Evolutionary conservation across 371 early-diverging fungal genomes (phyloP).

Genomic region (Mortierella sp.): DNA sequence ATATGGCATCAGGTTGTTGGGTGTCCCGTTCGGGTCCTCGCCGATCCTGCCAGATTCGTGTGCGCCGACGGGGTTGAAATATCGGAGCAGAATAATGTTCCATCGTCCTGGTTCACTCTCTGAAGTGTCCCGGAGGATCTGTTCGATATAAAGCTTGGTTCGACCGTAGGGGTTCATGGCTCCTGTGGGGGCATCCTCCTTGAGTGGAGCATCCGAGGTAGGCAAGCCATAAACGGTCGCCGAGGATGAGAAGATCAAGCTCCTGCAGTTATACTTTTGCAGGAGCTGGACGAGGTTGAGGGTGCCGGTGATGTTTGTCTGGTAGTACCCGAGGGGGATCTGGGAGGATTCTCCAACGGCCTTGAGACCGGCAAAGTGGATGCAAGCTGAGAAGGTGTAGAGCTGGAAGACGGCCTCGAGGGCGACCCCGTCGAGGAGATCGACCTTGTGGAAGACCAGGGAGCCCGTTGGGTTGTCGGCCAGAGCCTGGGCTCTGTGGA

Average conservation of each 20-base stretch:
- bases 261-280: slow-evolving; percentile 72
- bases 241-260: slow-evolving; percentile 90
- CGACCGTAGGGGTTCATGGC: slow-evolving; percentile 90
- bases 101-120: slow-evolving; percentile 44
- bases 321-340: slow-evolving; percentile 90
- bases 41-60: slow-evolving; percentile 90
- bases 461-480: slow-evolving; percentile 74
- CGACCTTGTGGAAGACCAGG: slow-evolving; percentile 69
- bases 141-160: slow-evolving; percentile 88
- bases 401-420: slow-evolving; percentile 69
- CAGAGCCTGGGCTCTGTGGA: slow-evolving; percentile 74
- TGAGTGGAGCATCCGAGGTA: slow-evolving; percentile 64
- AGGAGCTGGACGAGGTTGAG: slow-evolving; percentile 78
- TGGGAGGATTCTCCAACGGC: slow-evolving; percentile 89
- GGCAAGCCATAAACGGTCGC: slow-evolving; percentile 88
- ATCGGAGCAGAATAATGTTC: slow-evolving; percentile 64
- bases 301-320: slow-evolving; percentile 88
- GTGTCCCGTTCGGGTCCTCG: slow-evolving; percentile 87
- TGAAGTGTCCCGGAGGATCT: slow-evolving; percentile 77
- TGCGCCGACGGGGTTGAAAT: slow-evolving; percentile 95
- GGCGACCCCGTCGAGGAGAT: slow-evolving; percentile 62
- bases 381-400: slow-evolving; percentile 80
- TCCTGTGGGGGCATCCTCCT: slow-evolving; percentile 73
- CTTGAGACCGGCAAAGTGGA: slow-evolving; percentile 95
- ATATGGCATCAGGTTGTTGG: slow-evolving; percentile 92